phyloP scores from a whole-genome alignment of 441 rosid species.

The Pelargonium hybrid region DNA sequence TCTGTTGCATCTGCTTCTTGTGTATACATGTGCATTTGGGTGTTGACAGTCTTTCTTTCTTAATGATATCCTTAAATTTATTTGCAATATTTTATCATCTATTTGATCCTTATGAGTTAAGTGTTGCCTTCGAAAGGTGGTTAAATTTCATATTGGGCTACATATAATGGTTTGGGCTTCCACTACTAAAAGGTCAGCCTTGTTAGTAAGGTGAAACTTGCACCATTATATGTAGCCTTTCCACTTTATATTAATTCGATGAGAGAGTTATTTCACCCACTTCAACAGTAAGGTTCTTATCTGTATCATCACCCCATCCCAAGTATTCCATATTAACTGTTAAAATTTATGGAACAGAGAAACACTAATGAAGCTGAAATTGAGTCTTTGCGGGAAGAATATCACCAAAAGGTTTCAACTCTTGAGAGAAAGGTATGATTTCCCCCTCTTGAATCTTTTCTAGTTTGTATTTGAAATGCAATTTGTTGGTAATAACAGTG shows the following conservation, averaged over 20 bases:
- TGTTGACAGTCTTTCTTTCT: neutral
- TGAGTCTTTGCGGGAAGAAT: conserved; percentile 93
- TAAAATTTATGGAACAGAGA: conserved; percentile 48
- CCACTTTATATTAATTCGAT: too few relatives aligned
- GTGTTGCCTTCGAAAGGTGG: too few relatives aligned
- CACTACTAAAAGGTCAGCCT: too few relatives aligned
- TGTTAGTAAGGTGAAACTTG: too few relatives aligned
- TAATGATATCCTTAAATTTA: too few relatives aligned
- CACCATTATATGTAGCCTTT: too few relatives aligned
- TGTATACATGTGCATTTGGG: neutral
- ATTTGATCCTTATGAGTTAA: too few relatives aligned
- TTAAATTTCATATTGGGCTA: too few relatives aligned
- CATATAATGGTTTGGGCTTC: too few relatives aligned
- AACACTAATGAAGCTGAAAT: conserved; percentile 84
- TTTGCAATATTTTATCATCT: too few relatives aligned
- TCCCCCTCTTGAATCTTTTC: neutral
- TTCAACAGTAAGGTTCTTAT: neutral
- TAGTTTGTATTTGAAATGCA: neutral
- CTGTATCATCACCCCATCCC: neutral
- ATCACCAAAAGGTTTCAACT: conserved; percentile 88
- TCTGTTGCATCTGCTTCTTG: neutral
- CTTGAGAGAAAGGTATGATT: conserved; percentile 80
- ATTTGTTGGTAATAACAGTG: neutral
- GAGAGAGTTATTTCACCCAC: too few relatives aligned
- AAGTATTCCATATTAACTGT: conserved; percentile 15